Evolutionary conservation across 78 protist genomes (phyloP).

Genomic region (Dictyostelium firmibasis): DNA sequence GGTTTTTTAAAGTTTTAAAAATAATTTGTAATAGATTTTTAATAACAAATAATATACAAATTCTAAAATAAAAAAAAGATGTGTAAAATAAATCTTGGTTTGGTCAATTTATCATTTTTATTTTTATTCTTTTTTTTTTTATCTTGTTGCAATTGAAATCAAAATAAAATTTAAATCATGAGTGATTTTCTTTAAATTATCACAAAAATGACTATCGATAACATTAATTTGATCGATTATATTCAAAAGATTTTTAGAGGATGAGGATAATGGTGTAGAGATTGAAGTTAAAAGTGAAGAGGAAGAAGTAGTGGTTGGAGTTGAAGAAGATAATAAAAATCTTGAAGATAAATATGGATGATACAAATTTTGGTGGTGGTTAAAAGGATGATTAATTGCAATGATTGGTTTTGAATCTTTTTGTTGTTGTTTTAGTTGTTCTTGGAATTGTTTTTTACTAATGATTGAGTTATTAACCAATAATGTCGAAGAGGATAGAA

Average conservation of each 20-base stretch:
- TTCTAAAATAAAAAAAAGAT: no score
- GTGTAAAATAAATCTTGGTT: no score
- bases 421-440: neutral
- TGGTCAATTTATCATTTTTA: neutral
- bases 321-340: neutral
- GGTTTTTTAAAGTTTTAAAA: neutral
- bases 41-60: no score
- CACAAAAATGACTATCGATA: neutral
- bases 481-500: neutral
- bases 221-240: neutral
- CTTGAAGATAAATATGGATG: neutral
- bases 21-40: no score
- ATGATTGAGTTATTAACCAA: neutral
- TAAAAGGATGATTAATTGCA: neutral
- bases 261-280: neutral
- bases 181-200: slow-evolving; percentile 8
- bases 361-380: neutral
- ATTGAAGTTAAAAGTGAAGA: neutral
- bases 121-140: neutral
- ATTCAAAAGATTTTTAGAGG: neutral
- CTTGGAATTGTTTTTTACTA: neutral
- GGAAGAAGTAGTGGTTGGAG: neutral
- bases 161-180: slow-evolving; percentile 14
- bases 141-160: slow-evolving; percentile 20
- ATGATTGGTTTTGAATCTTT: neutral